Conservation (phyloP, 495 filamentous ascomycete species). For the Trichoderma virens region DNA sequence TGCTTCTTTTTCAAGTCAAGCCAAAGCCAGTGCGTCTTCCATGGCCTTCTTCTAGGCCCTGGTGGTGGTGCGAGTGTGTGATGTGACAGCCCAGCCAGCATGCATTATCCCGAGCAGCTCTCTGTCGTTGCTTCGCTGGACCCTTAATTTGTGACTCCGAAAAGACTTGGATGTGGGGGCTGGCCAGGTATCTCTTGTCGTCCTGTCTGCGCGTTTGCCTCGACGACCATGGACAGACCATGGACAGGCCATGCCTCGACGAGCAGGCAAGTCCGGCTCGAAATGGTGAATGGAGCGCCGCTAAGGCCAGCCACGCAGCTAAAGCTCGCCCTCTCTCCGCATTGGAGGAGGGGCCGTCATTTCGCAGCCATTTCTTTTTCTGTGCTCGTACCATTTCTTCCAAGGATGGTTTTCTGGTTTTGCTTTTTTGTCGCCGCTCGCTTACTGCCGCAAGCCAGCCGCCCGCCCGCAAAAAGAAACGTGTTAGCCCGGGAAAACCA, state of each 20-base stretch:
- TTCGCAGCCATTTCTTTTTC: too few relatives aligned
- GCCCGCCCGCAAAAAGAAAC: background rate
- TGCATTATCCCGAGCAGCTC: too few relatives aligned
- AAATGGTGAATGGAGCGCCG: slow-evolving; percentile 1
- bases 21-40: background rate
- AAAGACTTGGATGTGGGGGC: background rate
- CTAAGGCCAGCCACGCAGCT: background rate
- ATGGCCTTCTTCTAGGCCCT: background rate
- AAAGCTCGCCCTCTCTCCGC: background rate
- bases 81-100: background rate
- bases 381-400: background rate
- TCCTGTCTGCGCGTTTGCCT: background rate
- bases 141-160: background rate
- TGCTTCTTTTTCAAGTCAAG: background rate
- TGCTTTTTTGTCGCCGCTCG: background rate
- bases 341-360: background rate
- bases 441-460: background rate
- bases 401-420: too few relatives aligned
- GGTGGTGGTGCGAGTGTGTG: background rate
- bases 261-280: background rate
- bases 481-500: background rate
- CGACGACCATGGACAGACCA: background rate
- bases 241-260: too few relatives aligned
- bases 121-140: too few relatives aligned
- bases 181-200: background rate